Percentiles rank a stretch among this genome's conserved stretches.
These are phyloP conservation scores for Wickerhamomyces mucosus DNA, from an alignment of 805 yeast genomes.

Conservation along the genomic window DNA sequence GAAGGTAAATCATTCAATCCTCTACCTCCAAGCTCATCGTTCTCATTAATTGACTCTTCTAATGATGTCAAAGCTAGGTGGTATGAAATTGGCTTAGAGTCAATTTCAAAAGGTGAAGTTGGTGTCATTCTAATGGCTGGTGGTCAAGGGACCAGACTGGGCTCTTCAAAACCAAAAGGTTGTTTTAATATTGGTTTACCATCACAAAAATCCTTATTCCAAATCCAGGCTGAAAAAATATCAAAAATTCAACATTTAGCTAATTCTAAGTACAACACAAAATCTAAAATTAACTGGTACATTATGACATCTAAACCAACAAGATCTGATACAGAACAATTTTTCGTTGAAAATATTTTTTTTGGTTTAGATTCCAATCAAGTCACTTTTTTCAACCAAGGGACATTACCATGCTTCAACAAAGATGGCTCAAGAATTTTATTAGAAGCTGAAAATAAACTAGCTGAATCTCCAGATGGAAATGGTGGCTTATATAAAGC, in stretches of 20 bases:
- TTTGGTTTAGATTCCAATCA: conserved; percentile 62
- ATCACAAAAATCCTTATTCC: conserved; percentile 75
- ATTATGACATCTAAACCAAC: conserved; percentile 95
- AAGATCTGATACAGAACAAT: conserved; percentile 59
- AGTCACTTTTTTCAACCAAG: conserved; percentile 83
- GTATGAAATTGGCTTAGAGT: conserved; percentile 45
- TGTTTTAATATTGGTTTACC: conserved; percentile 85
- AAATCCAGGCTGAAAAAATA: conserved; percentile 86
- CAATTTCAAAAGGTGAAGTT: conserved; percentile 63
- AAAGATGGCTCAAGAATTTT: conserved; percentile 61
- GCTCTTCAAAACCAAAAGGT: conserved; percentile 88
- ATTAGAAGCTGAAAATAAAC: conserved; percentile 40
- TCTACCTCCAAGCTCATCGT: conserved; percentile 42
- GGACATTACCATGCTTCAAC: conserved; percentile 85
- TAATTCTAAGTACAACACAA: conserved; percentile 19
- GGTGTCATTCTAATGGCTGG: conserved; percentile 95
- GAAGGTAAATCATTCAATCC: conserved; percentile 28
- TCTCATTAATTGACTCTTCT: conserved; percentile 30
- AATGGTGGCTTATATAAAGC: conserved; percentile 96
- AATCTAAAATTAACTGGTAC: conserved; percentile 60
- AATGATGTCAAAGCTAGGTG: conserved; percentile 14
- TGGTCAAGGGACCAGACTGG: conserved; percentile 95
- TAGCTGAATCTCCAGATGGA: conserved; percentile 92
- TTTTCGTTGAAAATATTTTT: conserved; percentile 48
- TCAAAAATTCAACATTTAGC: conserved; percentile 52